Base-by-base conservation (phyloP, 257 asterid species). In the Cinchona pubescens region DNA sequence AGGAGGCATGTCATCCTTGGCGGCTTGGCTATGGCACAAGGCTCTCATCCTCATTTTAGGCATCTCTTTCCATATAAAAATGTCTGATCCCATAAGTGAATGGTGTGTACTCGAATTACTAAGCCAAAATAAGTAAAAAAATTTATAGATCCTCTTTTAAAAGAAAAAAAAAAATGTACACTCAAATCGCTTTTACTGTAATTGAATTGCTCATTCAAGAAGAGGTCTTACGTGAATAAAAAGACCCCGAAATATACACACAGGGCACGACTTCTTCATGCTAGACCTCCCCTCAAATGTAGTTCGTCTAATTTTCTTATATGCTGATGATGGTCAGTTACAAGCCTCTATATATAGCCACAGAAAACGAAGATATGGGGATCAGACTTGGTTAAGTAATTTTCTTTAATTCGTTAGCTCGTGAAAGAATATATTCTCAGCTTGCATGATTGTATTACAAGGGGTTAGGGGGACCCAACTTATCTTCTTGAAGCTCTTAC, bases 1-100 rank as follows among this genome's bases (percentile, higher is more conserved):
- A n/a, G 46, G 51, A 77, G 81, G 76, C 76, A 71, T 61, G 72
- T 30, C 81, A 77, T 77, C 58, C 81, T 69, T 77, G n/a, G n/a
- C n/a, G n/a, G n/a, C n/a, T n/a, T n/a, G 81, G 81, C 81, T 48
- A 61, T 38, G 46, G 48, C 29, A 71, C 69, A n/a, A 7, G 72
- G 63, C 72, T 77, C 76, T 71, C 64, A 35, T 62, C 67, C 25
- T 67, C 76, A 77, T 71, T 53, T 3, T 51, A 70, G 71, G 76
- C 81, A 32, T 60, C 72, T 23, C 80, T 53, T 77, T 37, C 81
- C 7, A 12, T 25, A 56, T n/a, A 25, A 46, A 56, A 21, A 43
- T 16, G n/a, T n/a, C n/a, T 60, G 68, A 73, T 61, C 76, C 4
- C 5, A 2, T 3, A n/a, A 25, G 7, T 7, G n/a, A n/a, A n/a